phyloP scores from a whole-genome alignment of 148 eudicot genomes.

The Simmondsia chinensis region DNA sequence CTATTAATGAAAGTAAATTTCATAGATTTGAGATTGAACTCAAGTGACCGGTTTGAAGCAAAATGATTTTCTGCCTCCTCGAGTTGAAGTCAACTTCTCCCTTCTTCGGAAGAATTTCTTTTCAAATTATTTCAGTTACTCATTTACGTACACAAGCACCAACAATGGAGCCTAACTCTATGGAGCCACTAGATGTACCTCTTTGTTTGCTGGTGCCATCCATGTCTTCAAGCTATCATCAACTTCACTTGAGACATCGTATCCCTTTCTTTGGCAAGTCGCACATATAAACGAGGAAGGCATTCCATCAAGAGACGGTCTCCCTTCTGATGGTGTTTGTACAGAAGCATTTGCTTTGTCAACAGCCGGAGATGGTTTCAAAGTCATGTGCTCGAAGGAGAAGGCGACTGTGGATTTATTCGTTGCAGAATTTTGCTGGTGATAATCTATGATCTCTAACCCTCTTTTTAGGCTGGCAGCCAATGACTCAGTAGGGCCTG shows the following conservation, averaged over 20 bases:
- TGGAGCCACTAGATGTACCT: conserved; percentile 9
- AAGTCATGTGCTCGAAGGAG: conserved; percentile 80
- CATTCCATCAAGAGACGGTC: conserved; percentile 18
- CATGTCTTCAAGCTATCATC: conserved; percentile 32
- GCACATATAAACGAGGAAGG: conserved; percentile 40
- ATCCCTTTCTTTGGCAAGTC: conserved; percentile 38
- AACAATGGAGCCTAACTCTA: too few relatives aligned
- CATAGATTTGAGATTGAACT: too few relatives aligned
- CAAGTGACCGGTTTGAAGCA: too few relatives aligned
- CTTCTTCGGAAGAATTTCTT: too few relatives aligned
- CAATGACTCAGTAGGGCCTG: conserved; percentile 73
- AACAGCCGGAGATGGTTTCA: conserved; percentile 55
- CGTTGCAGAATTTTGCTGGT: conserved; percentile 49
- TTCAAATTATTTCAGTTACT: too few relatives aligned
- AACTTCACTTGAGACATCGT: conserved; percentile 21
- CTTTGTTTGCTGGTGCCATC: conserved; percentile 17
- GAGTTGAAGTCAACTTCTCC: too few relatives aligned
- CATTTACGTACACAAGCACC: too few relatives aligned
- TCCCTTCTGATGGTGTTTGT: conserved; percentile 38
- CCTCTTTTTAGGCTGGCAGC: conserved; percentile 92
- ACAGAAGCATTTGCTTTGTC: conserved; percentile 59
- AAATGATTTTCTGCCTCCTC: too few relatives aligned
- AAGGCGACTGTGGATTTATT: conserved; percentile 59
- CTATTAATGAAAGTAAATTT: too few relatives aligned
- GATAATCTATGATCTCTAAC: conserved; percentile 67